Base-by-base conservation (phyloP, 768 basidiomycete genomes). In the Suillus weaverae region DNA sequence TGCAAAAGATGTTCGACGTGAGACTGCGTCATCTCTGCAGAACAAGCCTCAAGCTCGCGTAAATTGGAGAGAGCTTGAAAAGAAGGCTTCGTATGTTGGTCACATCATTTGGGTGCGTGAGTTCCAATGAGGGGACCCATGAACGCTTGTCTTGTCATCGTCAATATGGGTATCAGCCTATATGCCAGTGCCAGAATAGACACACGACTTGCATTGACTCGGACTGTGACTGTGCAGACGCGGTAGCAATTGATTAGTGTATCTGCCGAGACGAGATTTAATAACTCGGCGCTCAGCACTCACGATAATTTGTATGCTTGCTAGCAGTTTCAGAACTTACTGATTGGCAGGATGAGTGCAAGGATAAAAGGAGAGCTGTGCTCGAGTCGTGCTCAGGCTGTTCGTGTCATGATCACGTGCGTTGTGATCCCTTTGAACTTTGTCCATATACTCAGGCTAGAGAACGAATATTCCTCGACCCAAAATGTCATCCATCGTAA, bases 401-500 rank as follows among this genome's bases (percentile, higher is more conserved):
- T 13, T 26, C 26, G 36, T 39, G 39, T 39, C 39, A 14, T 13
- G 39, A 39, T 13, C 39, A 39, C 48, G 48, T 50, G 48, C 14
- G 3, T 30, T 16, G 13, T 26, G 26, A 50, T 14, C 4, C 1
- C 1, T 9, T n/a, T 46, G 41, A 20, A n/a, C n/a, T 8, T 43
- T 43, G 18, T 43, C 41, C 26, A 26, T 26, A 26, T 43, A 20
- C 18, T 7, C 16, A 13, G 39, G 5, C 1, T 2, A 3, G 20
- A 44, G 44, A 44, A n/a, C 41, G 33, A 44, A 51, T 30, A 44
- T n/a, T 44, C 16, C 30, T 53, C 2, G 18, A 53, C 20, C 18
- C 16, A 53, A 22, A 16, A 83, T 83, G 83, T 80, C 81, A 35
- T 75, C 72, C 62, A 77, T 78, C 62, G 80, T 94, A 54, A 90